Evolutionary conservation across 1,284 basidiomycete species (phyloP).

Genomic region (Heterobasidion occidentale): DNA sequence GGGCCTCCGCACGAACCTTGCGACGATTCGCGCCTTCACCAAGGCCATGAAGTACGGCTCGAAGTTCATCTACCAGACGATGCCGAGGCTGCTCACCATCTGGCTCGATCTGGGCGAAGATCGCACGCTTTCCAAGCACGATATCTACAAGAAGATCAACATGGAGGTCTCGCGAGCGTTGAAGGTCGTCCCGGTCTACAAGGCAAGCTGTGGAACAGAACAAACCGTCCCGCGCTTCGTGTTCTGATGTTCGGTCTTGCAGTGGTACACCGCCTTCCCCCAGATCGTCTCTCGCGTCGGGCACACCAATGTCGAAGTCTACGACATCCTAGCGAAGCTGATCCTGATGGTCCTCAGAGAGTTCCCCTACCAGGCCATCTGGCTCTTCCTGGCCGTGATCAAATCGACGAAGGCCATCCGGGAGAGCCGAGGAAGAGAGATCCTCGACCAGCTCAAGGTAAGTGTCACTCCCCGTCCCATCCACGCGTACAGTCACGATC

Average conservation of each 20-base stretch:
- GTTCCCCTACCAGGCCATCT: constrained; percentile 90
- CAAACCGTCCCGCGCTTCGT: no score
- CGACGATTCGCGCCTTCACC: constrained; percentile 65
- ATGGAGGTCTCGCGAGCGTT: constrained; percentile 47
- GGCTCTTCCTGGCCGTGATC: constrained; percentile 87
- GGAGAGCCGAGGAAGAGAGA: constrained; percentile 50
- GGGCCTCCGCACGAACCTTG: constrained; percentile 49
- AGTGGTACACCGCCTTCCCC: constrained; percentile 97
- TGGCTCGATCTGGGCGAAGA: constrained; percentile 93
- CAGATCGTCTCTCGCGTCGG: constrained; percentile 95
- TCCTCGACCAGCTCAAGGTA: constrained; percentile 67
- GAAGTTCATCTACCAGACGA: constrained; percentile 95
- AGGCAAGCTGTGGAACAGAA: constrained; percentile 33
- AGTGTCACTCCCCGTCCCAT: constrained; percentile 6
- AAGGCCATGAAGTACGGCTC: constrained; percentile 80
- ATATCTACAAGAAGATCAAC: constrained; percentile 51
- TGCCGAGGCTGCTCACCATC: constrained; percentile 90
- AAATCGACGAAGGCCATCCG: constrained; percentile 76
- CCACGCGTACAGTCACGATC: background rate
- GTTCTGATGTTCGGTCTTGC: constrained; percentile 1
- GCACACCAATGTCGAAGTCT: constrained; percentile 70
- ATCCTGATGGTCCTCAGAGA: constrained; percentile 71
- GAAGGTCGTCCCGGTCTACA: constrained; percentile 64
- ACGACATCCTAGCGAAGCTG: constrained; percentile 57
- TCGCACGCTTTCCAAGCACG: constrained; percentile 21